phyloP scores from a whole-genome alignment of 805 yeast species.

The Wickerhamiella shivajii region DNA sequence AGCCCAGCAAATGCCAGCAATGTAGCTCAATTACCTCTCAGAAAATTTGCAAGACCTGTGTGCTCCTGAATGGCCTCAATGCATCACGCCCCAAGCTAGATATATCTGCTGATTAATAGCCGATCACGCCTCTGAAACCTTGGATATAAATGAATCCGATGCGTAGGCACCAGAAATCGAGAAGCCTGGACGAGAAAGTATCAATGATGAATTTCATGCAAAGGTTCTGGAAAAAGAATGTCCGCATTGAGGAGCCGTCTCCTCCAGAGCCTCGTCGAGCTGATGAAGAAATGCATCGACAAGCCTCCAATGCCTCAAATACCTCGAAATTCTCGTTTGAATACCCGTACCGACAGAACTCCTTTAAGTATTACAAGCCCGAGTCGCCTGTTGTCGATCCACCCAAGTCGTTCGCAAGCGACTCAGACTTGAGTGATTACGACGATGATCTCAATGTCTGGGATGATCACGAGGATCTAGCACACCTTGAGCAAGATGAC shows the following conservation, averaged over 20 bases:
- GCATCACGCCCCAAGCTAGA: conserved; percentile 17
- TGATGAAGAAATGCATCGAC: neutral
- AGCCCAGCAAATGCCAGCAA: conserved; percentile 42
- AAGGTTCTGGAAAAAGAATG: neutral
- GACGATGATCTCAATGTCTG: conserved; percentile 29
- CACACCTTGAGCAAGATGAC: too few species aligned
- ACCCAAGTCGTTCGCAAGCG: conserved; percentile 15
- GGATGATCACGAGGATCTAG: conserved; percentile 27
- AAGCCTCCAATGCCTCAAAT: neutral
- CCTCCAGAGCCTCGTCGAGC: too few species aligned
- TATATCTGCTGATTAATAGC: conserved; percentile 5
- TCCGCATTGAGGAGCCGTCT: too few species aligned
- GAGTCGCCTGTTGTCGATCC: conserved; percentile 12
- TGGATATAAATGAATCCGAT: neutral
- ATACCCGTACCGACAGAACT: conserved; percentile 37
- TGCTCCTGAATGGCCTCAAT: conserved; percentile 71
- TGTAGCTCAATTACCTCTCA: conserved; percentile 91
- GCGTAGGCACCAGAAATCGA: neutral
- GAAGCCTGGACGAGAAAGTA: neutral
- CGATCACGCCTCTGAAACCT: neutral
- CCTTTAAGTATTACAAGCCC: conserved; percentile 37
- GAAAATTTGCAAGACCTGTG: conserved; percentile 83
- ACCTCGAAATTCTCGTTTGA: conserved; percentile 35
- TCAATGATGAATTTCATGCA: neutral
- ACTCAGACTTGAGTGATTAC: conserved; percentile 7